Conservation (phyloP, 1,284 basidiomycete species). For the Athelia sp. region DNA sequence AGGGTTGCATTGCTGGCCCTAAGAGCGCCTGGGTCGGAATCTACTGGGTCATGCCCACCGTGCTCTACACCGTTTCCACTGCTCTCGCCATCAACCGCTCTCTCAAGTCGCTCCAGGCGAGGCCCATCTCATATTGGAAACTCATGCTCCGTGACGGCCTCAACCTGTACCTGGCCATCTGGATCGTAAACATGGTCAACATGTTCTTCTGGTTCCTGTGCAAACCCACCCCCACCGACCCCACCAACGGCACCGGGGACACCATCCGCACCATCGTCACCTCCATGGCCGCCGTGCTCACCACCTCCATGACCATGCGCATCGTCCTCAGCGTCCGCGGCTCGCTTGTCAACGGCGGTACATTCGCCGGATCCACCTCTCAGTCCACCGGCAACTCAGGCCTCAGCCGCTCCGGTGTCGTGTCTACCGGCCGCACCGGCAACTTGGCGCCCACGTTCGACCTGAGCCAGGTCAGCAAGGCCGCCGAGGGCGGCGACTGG, state of each 20-base stretch:
- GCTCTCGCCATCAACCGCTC: conserved; percentile 61
- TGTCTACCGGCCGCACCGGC: conserved; percentile 27
- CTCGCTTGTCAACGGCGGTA: conserved; percentile 59
- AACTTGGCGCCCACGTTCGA: conserved; percentile 41
- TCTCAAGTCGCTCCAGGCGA: conserved; percentile 50
- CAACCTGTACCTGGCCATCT: conserved; percentile 75
- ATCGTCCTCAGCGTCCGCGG: conserved; percentile 77
- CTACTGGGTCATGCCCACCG: conserved; percentile 73
- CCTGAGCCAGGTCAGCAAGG: conserved; percentile 55
- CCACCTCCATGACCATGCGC: conserved; percentile 78
- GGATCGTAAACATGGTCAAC: conserved; percentile 73
- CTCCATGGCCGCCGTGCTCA: conserved; percentile 75
- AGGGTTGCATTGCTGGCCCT: conserved; percentile 81
- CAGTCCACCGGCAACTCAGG: conserved; percentile 43
- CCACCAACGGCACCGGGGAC: conserved; percentile 45
- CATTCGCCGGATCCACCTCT: conserved; percentile 46
- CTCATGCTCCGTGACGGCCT: conserved; percentile 83
- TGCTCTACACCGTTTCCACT: conserved; percentile 66
- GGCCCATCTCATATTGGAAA: conserved; percentile 65
- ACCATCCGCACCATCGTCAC: conserved; percentile 77
- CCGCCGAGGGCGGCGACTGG: conserved; percentile 22
- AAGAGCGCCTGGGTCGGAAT: conserved; percentile 74
- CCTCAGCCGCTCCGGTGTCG: conserved; percentile 38
- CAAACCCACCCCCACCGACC: conserved; percentile 60
- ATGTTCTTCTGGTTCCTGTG: conserved; percentile 79